Conservation (phyloP, 495 filamentous ascomycete genomes). For the Aspergillus steynii region DNA sequence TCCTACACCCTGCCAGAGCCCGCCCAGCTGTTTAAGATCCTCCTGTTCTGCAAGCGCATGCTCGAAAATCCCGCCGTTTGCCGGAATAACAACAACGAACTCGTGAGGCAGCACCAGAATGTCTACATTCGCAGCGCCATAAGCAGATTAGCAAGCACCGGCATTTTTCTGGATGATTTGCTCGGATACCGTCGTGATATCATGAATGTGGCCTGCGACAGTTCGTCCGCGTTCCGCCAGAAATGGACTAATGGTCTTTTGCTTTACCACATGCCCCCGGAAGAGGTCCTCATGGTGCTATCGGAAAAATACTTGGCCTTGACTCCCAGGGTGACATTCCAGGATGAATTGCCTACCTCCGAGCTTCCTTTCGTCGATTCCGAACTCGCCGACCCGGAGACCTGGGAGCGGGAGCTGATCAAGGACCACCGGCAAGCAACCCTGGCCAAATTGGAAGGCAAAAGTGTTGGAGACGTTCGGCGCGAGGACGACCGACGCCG, state of each 20-base stretch:
- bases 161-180: constrained; percentile 24
- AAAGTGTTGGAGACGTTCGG: constrained; percentile 35
- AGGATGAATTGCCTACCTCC: constrained; percentile 16
- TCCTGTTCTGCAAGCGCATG: constrained; percentile 32
- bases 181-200: constrained; percentile 36
- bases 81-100: constrained; percentile 18
- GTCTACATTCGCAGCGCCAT: constrained; percentile 24
- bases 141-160: constrained; percentile 4
- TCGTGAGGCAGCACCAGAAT: constrained; percentile 31
- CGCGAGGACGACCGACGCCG: constrained; percentile 22
- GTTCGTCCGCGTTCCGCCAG: constrained; percentile 20
- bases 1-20: constrained; percentile 32
- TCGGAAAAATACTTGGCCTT: constrained; percentile 40
- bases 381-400: constrained; percentile 10
- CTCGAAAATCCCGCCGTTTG: constrained; percentile 34
- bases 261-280: constrained; percentile 28
- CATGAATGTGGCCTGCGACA: constrained; percentile 20
- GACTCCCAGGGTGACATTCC: constrained; percentile 16
- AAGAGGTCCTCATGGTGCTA: constrained; percentile 27
- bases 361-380: constrained; percentile 31
- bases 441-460: constrained; percentile 34
- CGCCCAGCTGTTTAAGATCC: constrained; percentile 33
- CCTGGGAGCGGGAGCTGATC: constrained; percentile 29
- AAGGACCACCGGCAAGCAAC: constrained; percentile 32
- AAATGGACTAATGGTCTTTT: constrained; percentile 34